A percentile compares a stretch with the other conserved stretches of the same genome.
Evolutionary conservation across 2,329 filamentous ascomycete species (phyloP).

Genomic region (Neurospora sp.): DNA sequence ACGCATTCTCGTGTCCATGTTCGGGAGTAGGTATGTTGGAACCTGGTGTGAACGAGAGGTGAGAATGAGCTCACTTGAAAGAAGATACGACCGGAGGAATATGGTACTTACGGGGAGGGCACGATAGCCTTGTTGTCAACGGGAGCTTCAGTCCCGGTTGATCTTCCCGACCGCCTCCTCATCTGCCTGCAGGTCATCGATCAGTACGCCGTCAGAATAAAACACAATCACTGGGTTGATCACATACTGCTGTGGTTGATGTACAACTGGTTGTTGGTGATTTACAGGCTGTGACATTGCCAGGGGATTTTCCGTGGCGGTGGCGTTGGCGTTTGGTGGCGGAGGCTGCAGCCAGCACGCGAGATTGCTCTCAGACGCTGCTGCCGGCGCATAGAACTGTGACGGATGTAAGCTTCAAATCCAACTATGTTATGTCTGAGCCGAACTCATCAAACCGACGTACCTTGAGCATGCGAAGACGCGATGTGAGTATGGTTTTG

Average conservation of each 20-base stretch:
- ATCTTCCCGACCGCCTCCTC: background rate
- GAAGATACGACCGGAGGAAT: background rate
- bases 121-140: background rate
- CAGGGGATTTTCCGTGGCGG: background rate
- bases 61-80: background rate
- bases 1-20: conserved; percentile 7
- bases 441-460: background rate
- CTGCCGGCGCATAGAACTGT: background rate
- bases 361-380: no score
- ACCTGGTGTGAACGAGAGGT: background rate
- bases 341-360: background rate
- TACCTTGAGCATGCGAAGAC: background rate
- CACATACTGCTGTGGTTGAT: background rate
- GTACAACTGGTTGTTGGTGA: background rate
- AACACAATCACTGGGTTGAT: background rate
- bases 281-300: background rate
- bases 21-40: background rate
- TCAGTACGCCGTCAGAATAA: background rate
- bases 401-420: background rate
- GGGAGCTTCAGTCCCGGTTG: background rate
- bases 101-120: background rate
- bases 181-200: background rate
- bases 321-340: background rate
- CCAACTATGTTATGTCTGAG: background rate
- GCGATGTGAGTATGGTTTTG: background rate